phyloP scores from a whole-genome alignment of 2,329 filamentous ascomycete genomes.

The Colletotrichum sp. region DNA sequence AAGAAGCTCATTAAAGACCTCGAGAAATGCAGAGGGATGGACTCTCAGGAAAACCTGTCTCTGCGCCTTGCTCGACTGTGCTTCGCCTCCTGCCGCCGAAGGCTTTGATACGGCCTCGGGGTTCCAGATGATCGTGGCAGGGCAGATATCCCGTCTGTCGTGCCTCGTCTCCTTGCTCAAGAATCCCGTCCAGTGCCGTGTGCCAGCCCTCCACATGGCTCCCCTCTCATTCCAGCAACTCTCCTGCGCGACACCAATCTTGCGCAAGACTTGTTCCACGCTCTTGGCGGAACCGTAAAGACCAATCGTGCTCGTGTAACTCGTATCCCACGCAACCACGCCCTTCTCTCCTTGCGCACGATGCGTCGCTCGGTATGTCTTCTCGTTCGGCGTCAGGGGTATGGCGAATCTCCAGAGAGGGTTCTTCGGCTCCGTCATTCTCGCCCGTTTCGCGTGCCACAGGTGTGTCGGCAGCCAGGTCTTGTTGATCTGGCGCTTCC shows the following conservation, averaged over 20 bases:
- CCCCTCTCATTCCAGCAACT: constrained; percentile 68
- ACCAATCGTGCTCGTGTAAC: constrained; percentile 88
- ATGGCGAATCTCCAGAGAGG: constrained; percentile 92
- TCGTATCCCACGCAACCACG: constrained; percentile 89
- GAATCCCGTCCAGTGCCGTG: constrained; percentile 52
- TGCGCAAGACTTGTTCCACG: constrained; percentile 69
- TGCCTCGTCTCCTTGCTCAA: constrained; percentile 61
- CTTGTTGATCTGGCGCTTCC: constrained; percentile 85
- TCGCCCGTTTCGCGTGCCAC: constrained; percentile 91
- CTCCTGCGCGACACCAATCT: constrained; percentile 66
- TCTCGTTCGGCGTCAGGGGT: constrained; percentile 84
- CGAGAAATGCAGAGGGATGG: constrained; percentile 81
- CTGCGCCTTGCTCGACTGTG: constrained; percentile 28
- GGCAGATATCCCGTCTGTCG: constrained; percentile 66
- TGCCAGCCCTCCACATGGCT: constrained; percentile 70
- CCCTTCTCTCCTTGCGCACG: constrained; percentile 77
- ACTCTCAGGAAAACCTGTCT: constrained; percentile 71
- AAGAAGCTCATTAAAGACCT: constrained; percentile 69
- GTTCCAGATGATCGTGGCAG: constrained; percentile 79
- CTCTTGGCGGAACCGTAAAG: constrained; percentile 71
- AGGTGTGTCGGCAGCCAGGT: constrained; percentile 95
- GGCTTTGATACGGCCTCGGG: constrained; percentile 36
- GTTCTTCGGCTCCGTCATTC: constrained; percentile 79
- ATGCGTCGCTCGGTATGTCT: constrained; percentile 88
- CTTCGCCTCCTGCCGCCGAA: constrained; percentile 20